These are phyloP conservation scores for Russula dissimulans DNA, from an alignment of 768 basidiomycete genomes.

Conservation along the genomic window DNA sequence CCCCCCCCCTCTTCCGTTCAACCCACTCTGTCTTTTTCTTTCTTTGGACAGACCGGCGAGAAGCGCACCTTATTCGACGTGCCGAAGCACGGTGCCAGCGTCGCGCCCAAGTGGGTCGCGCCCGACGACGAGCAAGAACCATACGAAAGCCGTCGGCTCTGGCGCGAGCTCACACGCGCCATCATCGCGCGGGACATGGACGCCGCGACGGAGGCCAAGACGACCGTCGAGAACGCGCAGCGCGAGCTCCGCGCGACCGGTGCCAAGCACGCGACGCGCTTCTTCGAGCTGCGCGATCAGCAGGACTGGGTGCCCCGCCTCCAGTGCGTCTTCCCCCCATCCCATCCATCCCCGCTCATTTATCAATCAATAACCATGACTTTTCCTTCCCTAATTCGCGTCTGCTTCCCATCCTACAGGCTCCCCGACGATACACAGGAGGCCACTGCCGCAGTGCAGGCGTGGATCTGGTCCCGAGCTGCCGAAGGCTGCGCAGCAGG, in stretches of 20 bases:
- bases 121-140: constrained; percentile 82
- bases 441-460: constrained; percentile 55
- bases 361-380: no score
- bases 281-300: constrained; percentile 70
- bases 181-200: constrained; percentile 90
- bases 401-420: constrained; percentile 31
- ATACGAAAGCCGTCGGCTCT: constrained; percentile 74
- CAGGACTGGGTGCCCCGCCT: constrained; percentile 84
- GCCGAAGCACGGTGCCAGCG: constrained; percentile 56
- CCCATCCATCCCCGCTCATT: not conserved
- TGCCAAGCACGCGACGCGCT: constrained; percentile 59
- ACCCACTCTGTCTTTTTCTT: no score
- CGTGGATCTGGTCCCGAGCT: constrained; percentile 62
- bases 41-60: constrained; percentile 41
- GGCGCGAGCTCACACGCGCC: constrained; percentile 76
- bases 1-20: not conserved
- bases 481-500: not conserved
- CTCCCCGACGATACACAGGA: constrained; percentile 60
- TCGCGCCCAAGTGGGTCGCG: constrained; percentile 76
- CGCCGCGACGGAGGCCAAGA: constrained; percentile 84
- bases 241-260: constrained; percentile 69
- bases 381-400: no score
- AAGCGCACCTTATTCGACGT: constrained; percentile 83
- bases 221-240: constrained; percentile 84
- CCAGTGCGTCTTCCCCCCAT: constrained; percentile 36